Evolutionary conservation across 495 filamentous ascomycete genomes (phyloP).

Genomic region (Daldinia concentrica): DNA sequence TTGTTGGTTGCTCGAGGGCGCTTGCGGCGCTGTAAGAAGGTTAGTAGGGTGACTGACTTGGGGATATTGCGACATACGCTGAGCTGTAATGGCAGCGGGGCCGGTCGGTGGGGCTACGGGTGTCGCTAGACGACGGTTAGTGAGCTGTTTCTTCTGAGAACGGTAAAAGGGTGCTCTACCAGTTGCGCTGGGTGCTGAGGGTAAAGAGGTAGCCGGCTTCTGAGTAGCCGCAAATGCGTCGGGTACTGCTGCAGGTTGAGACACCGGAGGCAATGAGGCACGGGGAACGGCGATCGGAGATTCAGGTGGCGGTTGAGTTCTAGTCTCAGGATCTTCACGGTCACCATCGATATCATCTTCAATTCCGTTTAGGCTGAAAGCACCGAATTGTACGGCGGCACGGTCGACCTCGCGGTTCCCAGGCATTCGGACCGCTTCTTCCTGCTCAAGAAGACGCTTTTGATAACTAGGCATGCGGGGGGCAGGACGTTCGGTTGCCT

Average conservation of each 20-base stretch:
- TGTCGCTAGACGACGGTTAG: slow-evolving; percentile 50
- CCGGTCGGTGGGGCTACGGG: slow-evolving; percentile 46
- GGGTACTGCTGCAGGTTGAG: slow-evolving; percentile 62
- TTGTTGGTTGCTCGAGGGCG: slow-evolving; percentile 61
- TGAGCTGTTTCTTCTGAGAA: slow-evolving; percentile 6
- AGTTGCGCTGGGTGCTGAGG: slow-evolving; percentile 52
- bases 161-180: slow-evolving; percentile 46
- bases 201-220: slow-evolving; percentile 73
- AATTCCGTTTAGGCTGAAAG: slow-evolving; percentile 85
- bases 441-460: slow-evolving; percentile 88
- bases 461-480: slow-evolving; percentile 78
- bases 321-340: slow-evolving; percentile 92
- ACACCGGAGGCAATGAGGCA: slow-evolving; percentile 84
- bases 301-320: slow-evolving; percentile 91
- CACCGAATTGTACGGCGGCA: slow-evolving; percentile 95
- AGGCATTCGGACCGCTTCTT: slow-evolving; percentile 98
- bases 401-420: slow-evolving; percentile 96
- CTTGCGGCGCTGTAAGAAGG: slow-evolving; percentile 41
- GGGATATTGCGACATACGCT: slow-evolving; percentile 46
- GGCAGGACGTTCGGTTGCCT: slow-evolving; percentile 68
- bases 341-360: slow-evolving; percentile 91
- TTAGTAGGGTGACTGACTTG: slow-evolving; percentile 44
- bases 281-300: slow-evolving; percentile 90
- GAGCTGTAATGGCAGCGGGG: slow-evolving; percentile 44
- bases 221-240: slow-evolving; percentile 68